Conservation (phyloP, 495 filamentous ascomycete species). For the Neurospora discreta region DNA sequence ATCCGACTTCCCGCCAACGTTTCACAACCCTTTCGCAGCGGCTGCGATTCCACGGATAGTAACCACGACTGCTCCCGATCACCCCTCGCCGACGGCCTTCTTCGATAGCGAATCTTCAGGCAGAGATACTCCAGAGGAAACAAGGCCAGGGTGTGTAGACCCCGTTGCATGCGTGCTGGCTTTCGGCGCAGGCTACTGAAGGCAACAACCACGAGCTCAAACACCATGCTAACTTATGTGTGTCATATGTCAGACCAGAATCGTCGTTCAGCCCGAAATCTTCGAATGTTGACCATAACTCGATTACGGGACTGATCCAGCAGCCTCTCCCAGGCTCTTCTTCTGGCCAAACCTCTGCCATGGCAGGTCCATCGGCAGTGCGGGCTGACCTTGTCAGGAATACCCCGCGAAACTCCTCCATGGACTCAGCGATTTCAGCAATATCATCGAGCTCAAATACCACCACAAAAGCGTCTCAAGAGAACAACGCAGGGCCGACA, state of each 20-base stretch:
- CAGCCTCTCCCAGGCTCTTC: conserved; percentile 28
- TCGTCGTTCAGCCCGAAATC: conserved; percentile 14
- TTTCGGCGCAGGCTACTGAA: conserved; percentile 6
- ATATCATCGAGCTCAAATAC: conserved; percentile 59
- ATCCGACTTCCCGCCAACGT: conserved; percentile 22
- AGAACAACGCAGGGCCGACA: conserved; percentile 36
- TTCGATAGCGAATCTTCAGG: conserved; percentile 28
- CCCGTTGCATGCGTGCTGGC: not conserved
- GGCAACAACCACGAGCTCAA: conserved; percentile 3
- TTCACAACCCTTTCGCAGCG: conserved; percentile 7
- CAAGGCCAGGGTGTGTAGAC: conserved; percentile 24
- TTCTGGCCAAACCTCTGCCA: conserved; percentile 13
- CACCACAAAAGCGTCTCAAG: conserved; percentile 48
- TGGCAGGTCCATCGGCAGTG: conserved; percentile 21
- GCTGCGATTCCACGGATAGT: conserved; percentile 26
- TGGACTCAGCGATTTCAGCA: conserved; percentile 87
- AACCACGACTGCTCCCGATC: conserved; percentile 22
- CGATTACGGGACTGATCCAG: conserved; percentile 23
- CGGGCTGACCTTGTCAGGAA: conserved; percentile 19
- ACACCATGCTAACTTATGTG: conserved; percentile 15
- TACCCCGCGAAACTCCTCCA: conserved; percentile 73
- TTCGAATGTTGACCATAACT: conserved; percentile 35
- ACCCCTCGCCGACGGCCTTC: conserved; percentile 16
- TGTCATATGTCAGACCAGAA: conserved; percentile 21
- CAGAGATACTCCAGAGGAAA: conserved; percentile 20